Base-by-base conservation (phyloP, 140 eudicot genomes). In the Stevia rebaudiana region DNA sequence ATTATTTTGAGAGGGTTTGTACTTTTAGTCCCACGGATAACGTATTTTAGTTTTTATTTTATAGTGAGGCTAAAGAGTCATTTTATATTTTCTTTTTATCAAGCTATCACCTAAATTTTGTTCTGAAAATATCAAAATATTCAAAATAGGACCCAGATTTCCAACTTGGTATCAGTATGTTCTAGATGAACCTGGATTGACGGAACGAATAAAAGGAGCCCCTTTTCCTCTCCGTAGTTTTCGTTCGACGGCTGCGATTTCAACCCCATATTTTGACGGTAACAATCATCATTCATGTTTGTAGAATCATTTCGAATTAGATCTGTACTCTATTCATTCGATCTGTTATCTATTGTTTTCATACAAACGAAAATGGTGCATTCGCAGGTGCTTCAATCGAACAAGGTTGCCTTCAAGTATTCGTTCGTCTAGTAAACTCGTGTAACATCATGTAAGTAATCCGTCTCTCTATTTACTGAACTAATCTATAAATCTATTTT, bases 401-500 rank as follows among this genome's bases (percentile, higher is more conserved):
- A n/a, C 46, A 39, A 61, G 48, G 65, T 61, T 23, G 46, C 37
- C 51, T 63, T 37, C 39, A 64, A 64, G 71, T 40, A n/a, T n/a
- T n/a, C n/a, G 64, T 33, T 44, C 35, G 63, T 58, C 25, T 54
- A 72, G 31, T 21, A 41, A 52, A 25, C 6, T 7, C 48, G 12
- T 30, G 70, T 63, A 63, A 41, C 46, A 72, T 52, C 19, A 72
- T 72, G 77, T 72, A 65, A 63, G 77, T 72, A 24, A 8, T 40
- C 15, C 6, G 18, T 63, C 23, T 15, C 39, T 50, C 1, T 0
- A 49, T 71, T 37, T 2, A 11, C 23, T 30, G 31, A 44, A 31
- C 25, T 41, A 24, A 11, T 55, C 15, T 8, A 0, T 65, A n/a
- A n/a, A n/a, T 1, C 28, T 52, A 37, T 23, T 19, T n/a, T 57